Evolutionary conservation across 495 filamentous ascomycete genomes (phyloP).

Genomic region (Talaromyces ruber): DNA sequence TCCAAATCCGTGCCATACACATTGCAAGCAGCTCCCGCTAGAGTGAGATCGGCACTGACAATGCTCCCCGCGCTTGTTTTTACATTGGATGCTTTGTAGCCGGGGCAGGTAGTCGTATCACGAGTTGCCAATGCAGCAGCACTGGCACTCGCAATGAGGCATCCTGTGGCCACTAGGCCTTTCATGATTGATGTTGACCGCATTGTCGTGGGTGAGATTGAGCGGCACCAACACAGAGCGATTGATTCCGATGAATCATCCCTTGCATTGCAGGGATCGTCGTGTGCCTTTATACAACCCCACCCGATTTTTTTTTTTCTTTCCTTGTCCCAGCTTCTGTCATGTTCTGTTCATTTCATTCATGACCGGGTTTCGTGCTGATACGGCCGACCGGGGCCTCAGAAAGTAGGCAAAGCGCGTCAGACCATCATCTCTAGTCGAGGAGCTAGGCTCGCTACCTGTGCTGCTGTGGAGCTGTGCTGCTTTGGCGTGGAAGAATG

Average conservation of each 20-base stretch:
- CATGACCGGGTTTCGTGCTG: background rate
- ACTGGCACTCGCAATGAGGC: constrained; percentile 1
- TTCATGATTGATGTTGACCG: constrained; percentile 1
- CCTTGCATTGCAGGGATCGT: background rate
- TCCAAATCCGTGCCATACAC: constrained; percentile 61
- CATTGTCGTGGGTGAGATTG: background rate
- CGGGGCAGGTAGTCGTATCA: constrained; percentile 44
- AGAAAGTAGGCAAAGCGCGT: background rate
- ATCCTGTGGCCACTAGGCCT: background rate
- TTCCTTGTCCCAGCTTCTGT: background rate
- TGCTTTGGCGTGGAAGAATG: background rate
- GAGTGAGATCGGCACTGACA: constrained; percentile 55
- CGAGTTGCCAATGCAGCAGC: constrained; percentile 19
- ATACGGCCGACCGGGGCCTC: background rate
- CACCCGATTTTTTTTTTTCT: background rate
- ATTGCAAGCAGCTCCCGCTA: constrained; percentile 63
- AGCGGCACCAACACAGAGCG: background rate
- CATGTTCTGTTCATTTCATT: background rate
- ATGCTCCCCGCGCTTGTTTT: constrained; percentile 25
- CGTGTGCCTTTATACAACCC: background rate
- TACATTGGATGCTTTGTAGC: constrained; percentile 63
- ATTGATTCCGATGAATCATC: background rate
- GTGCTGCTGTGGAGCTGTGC: background rate
- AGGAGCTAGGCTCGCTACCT: background rate
- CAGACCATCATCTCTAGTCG: background rate